Base-by-base conservation (phyloP, 2,329 filamentous ascomycete species). In the Thyridium curvatum region DNA sequence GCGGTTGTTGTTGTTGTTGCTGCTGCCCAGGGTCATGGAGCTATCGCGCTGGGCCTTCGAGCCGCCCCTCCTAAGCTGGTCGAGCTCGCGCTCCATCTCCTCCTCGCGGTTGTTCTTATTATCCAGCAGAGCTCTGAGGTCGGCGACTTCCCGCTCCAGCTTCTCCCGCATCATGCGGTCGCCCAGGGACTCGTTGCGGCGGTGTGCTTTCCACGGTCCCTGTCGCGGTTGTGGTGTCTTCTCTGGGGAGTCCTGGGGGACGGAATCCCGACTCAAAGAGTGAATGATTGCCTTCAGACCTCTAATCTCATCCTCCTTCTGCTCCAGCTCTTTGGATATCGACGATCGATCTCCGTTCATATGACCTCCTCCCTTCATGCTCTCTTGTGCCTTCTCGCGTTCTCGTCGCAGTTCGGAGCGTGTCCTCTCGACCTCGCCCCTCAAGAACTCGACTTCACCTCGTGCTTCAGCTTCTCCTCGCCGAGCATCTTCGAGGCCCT, bases 271-370 rank as follows among this genome's bases (percentile, higher is more conserved):
- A 59, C 89, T 95, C 30, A 98, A 72, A 14, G 88, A 95, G 63
- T 97, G 91, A 44, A 98, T 97, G 56, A 98, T 97, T 32, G 93
- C 91, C 63, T 97, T 98, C 47, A 98, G 74, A 34, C 93, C 93
- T 45, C 91, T 79, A 54, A 98, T 97, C 66, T 98, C 93, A 52
- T 98, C 93, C 53, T 98, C 91, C 58, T 94, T 93, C 56, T 94
- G 86, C 56, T 94, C 89, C 21, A 97, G 64, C 46, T 95, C 89
- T 59, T 87, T 87, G 32, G 77, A 74, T 34, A 69, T 60, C 17
- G 70, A 65, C 9, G 66, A 60, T 5, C 12, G 18, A 10, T 71
- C 68, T 18, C 56, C 60, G 38, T 56, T 60, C 1, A 43, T 34
- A 32, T 53, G 53, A 5, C 50, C 46, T 14, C 73, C 74, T 49